Evolutionary conservation across 805 yeast species (phyloP).

Genomic region (Wickerhamomyces subpelliculosus): DNA sequence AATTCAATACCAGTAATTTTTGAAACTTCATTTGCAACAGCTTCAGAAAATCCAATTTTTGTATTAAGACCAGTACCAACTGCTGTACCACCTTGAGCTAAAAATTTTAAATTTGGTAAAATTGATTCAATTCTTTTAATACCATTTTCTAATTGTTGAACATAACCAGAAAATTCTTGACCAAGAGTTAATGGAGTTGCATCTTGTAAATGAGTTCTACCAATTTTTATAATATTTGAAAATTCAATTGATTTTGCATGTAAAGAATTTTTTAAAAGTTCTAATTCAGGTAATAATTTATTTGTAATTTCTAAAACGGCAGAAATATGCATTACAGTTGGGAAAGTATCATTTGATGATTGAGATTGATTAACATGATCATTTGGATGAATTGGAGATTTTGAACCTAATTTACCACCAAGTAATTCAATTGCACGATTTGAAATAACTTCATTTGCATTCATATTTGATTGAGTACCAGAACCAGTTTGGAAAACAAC

Average conservation of each 20-base stretch:
- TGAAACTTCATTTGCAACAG: constrained; percentile 81
- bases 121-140: constrained; percentile 75
- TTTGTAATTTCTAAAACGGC: constrained; percentile 84
- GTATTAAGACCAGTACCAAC: constrained; percentile 99
- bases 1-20: constrained; percentile 84
- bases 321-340: constrained; percentile 99
- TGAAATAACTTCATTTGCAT: constrained; percentile 97
- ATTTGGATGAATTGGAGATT: constrained; percentile 94
- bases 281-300: constrained; percentile 74
- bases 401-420: constrained; percentile 90
- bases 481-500: constrained; percentile 99
- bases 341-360: constrained; percentile 98
- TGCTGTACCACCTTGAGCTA: constrained; percentile 99
- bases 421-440: constrained; percentile 95
- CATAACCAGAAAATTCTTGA: constrained; percentile 97
- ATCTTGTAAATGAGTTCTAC: constrained; percentile 98
- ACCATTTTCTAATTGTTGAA: constrained; percentile 87
- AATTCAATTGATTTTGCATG: constrained; percentile 77
- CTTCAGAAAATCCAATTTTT: constrained; percentile 78
- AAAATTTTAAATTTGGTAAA: constrained; percentile 66
- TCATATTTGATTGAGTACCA: constrained; percentile 98
- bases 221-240: constrained; percentile 87
- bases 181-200: constrained; percentile 98
- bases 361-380: constrained; percentile 98
- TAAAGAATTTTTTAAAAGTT: constrained; percentile 71